Base-by-base conservation (phyloP, 176 grass and related monocot genomes). In the Musa schizocarpa region DNA sequence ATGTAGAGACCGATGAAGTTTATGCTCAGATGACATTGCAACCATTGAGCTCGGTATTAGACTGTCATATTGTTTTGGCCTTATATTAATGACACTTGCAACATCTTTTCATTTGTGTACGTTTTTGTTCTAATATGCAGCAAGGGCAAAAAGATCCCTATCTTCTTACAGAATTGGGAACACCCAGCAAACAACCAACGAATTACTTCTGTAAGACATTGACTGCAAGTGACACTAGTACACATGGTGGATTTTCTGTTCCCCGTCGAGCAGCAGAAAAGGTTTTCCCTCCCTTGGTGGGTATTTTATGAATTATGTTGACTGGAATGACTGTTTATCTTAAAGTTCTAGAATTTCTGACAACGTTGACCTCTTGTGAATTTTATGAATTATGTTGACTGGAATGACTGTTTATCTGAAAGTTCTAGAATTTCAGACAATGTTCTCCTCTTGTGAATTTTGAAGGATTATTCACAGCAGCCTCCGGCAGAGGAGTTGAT, bases 141-240 rank as follows among this genome's bases (percentile, higher is more conserved):
- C 90, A 94, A 94, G 95, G 92, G 74, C 86, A 93, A 43, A 99
- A 99, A 83, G 91, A 99, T 21, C 88, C 90, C 0, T 99, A 94
- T 85, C 79, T 99, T 56, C 88, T 86, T 23, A 84, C 88, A 68
- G 95, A 99, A 86, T 89, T 99, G 77, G 95, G 86, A 69, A 81
- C 68, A 8, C 75, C 85, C 72, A 92, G 86, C 80, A 99, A 99
- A 76, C 95, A 99, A 65, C 95, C 95, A 78, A 94, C 88, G 12
- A 99, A 99, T 80, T 99, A 99, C 80, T 99, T 98, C 73, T 99
- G 95, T 80, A 99, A 99, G 86, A 99, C 91, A 68, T 87, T 99
- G 73, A 99, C 95, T 13, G 95, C 95, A 50, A 99, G 95, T 72
- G 95, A 99, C 73, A 99, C 95, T 14, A 99, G 95, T 63, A 99